These are phyloP conservation scores for Boletus subparvulus DNA, from an alignment of 768 basidiomycete species.

Conservation along the genomic window DNA sequence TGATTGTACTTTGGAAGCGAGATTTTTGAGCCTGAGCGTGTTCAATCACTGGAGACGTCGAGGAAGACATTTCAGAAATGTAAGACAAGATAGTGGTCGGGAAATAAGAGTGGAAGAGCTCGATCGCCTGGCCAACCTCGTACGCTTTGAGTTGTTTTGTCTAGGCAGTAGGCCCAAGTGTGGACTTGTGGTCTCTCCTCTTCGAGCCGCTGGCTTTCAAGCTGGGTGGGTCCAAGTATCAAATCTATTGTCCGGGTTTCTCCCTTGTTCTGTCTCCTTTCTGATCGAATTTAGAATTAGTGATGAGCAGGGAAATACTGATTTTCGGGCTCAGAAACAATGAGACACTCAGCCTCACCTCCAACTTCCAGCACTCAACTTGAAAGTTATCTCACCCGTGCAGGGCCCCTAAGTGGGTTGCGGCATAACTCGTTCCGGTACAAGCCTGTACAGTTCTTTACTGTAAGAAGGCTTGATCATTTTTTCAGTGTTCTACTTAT, in stretches of 20 bases:
- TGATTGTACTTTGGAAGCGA: not conserved
- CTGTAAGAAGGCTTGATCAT: no score
- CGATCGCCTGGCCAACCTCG: no score
- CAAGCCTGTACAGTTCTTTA: no score
- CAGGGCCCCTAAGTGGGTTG: not conserved
- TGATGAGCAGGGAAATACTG: not conserved
- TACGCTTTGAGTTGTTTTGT: not conserved
- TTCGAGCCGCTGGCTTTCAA: not conserved
- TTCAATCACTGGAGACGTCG: not conserved
- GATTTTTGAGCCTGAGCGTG: not conserved
- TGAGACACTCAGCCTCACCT: no score
- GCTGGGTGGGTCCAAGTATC: not conserved
- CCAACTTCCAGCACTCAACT: no score
- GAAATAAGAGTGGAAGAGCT: not conserved
- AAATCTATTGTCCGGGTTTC: not conserved
- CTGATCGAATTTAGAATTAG: not conserved
- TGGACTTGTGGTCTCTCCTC: not conserved
- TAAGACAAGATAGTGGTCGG: not conserved
- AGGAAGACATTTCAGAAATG: conserved; percentile 2
- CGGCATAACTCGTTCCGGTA: no score
- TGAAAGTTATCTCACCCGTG: no score
- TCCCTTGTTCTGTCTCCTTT: not conserved
- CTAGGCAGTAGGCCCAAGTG: not conserved
- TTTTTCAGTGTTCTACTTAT: no score
- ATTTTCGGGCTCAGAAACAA: no score